These are phyloP conservation scores for Sporothrix luriei DNA, from an alignment of 2,329 filamentous ascomycete species.

Conservation along the genomic window DNA sequence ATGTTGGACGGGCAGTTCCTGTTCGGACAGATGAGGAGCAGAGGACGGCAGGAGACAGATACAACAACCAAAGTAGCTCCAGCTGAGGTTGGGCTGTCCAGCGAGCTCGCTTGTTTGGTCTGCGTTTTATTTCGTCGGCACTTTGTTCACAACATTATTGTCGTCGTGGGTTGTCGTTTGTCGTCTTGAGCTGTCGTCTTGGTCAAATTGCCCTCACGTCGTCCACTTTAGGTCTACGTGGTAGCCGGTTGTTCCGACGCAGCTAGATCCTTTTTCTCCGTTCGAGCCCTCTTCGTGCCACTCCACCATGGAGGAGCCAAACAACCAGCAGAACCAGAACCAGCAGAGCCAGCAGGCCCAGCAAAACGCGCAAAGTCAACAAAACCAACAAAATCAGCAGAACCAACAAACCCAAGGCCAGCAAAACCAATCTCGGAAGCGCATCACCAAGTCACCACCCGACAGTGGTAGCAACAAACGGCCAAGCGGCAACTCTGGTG, in stretches of 20 bases:
- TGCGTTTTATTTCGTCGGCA: not conserved
- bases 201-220: no score
- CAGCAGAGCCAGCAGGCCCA: constrained; percentile 8
- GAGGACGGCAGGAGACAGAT: not conserved
- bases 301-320: not conserved
- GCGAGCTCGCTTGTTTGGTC: not conserved
- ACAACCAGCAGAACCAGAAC: constrained; percentile 1
- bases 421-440: constrained; percentile 10
- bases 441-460: constrained; percentile 20
- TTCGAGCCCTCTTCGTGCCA: not conserved
- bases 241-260: not conserved
- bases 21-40: no score
- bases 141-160: no score
- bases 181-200: not conserved
- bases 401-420: not conserved
- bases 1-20: no score
- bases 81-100: constrained; percentile 4
- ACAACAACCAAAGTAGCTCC: not conserved
- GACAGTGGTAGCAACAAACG: constrained; percentile 1
- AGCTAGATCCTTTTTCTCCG: not conserved
- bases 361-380: not conserved
- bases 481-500: constrained; percentile 11
- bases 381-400: not conserved
- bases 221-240: not conserved
- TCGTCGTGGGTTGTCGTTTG: not conserved